Evolutionary conservation across 108 stramenopile genomes (phyloP).

Genomic region (Nannochloropsis gaditana): DNA sequence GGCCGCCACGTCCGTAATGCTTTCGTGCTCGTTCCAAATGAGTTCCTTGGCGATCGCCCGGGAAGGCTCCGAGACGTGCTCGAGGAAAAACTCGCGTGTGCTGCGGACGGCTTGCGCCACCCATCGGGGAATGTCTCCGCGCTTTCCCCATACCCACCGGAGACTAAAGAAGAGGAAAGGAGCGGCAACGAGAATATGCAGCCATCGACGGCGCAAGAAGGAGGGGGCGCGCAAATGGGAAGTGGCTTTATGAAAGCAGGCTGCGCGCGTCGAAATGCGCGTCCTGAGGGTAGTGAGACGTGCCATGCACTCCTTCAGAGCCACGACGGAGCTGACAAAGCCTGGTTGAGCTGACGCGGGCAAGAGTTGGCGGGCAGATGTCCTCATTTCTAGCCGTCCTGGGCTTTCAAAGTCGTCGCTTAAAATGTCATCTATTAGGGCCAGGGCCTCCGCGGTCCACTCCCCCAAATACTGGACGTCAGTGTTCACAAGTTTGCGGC

Average conservation of each 20-base stretch:
- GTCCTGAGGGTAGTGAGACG: not conserved
- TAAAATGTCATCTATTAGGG: not conserved
- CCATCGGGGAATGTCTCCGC: not conserved
- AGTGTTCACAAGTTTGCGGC: not conserved
- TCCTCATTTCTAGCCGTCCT: not conserved
- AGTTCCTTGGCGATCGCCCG: slow-evolving; percentile 23
- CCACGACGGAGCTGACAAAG: not conserved
- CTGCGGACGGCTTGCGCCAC: slow-evolving; percentile 6
- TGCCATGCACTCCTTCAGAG: slow-evolving; percentile 16
- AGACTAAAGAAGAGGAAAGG: not conserved
- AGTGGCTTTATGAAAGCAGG: not conserved
- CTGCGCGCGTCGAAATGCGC: slow-evolving; percentile 6
- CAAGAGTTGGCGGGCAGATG: not conserved
- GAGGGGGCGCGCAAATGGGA: not conserved
- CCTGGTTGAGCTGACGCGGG: not conserved
- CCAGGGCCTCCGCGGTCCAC: not conserved
- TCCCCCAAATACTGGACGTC: not conserved
- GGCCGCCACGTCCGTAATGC: slow-evolving; percentile 28
- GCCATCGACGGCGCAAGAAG: slow-evolving; percentile 1
- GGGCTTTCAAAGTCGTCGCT: not conserved
- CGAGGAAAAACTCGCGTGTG: slow-evolving; percentile 26
- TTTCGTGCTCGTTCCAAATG: slow-evolving; percentile 19
- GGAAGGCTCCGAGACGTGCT: slow-evolving; percentile 27
- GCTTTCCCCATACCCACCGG: not conserved
- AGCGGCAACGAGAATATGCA: not conserved